Evolutionary conservation across 352 stramenopile species (phyloP), one percentile per base, ranked within the genome.

Genomic region (Phytophthora hibernalis): DNA sequence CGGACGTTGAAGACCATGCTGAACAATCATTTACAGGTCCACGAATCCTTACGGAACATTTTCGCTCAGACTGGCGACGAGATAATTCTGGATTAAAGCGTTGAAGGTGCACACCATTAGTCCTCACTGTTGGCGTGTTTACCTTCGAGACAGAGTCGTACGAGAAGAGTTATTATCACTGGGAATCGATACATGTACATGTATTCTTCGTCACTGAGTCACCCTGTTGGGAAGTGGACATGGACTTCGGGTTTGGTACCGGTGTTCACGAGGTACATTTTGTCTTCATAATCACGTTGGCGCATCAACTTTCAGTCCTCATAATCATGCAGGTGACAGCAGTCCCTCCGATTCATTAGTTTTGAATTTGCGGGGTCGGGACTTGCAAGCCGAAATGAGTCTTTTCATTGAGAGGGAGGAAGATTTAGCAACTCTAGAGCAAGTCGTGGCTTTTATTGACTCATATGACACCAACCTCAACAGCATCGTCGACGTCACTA

Each of bases 371-470:
- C 33, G 13, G 7, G 26, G 43, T 38, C 8, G 49, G 38, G 40
- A 38, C 9, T 18, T n/a, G n/a, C n/a, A 60, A 53, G 30, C 22
- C 22, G 31, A 37, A 2, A 71, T 72, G 65, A 68, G 44, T 13
- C 42, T 72, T 21, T 44, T 64, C 13, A 26, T 54, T 4, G 28
- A 43, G 37, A 43, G 26, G n/a, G 50, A 50, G 21, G 63, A 49
- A 24, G 58, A 65, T 40, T 13, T 45, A 1, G 33, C 50, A 26
- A 61, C 69, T n/a, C 24, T 77, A 58, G 69, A 74, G 20, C 61
- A 68, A 7, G 35, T 74, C 7, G 49, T 74, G 20, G 57, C 70
- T 20, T 72, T 74, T 33, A 77, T 77, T 37, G 70, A 77, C 30
- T 59, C 70, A n/a, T 71, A 48, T 40, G 60, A 72, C 33, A 40